phyloP scores from a whole-genome alignment of 2,329 filamentous ascomycete species.

The Botrytis porri region DNA sequence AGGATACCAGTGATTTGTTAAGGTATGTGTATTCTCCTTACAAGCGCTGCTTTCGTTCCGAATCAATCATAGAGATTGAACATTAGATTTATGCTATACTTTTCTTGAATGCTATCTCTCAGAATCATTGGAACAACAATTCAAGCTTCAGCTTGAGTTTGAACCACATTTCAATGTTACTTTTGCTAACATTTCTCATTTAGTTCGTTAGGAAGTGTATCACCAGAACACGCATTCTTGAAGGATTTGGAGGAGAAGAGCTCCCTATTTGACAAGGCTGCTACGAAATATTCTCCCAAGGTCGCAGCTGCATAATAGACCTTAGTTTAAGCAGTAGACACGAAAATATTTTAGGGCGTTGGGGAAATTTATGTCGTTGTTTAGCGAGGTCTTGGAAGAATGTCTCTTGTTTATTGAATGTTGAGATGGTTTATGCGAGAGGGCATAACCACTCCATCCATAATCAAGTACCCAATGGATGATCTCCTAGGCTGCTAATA shows the following conservation, averaged over 20 bases:
- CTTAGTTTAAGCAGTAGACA: not conserved
- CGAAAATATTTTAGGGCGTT: constrained; percentile 8
- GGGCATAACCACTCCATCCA: not conserved
- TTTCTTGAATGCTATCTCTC: not conserved
- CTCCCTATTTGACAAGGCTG: constrained; percentile 80
- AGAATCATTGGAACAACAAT: too few relatives aligned
- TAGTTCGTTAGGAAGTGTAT: constrained; percentile 55
- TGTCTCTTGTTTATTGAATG: not conserved
- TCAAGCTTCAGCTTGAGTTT: not conserved
- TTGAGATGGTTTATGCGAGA: not conserved
- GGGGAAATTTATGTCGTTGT: not conserved
- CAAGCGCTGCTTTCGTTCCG: not conserved
- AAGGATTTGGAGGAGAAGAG: constrained; percentile 80
- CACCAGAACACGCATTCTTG: constrained; percentile 69
- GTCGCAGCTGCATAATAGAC: constrained; percentile 44
- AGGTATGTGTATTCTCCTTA: constrained; percentile 50
- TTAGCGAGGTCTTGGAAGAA: constrained; percentile 7
- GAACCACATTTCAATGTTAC: constrained; percentile 14
- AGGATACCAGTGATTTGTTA: constrained; percentile 60
- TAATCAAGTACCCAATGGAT: not conserved
- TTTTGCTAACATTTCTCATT: not conserved
- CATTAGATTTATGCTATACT: not conserved
- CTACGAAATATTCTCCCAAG: constrained; percentile 82
- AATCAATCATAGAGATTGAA: not conserved
- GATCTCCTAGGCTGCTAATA: not conserved